phyloP scores from a whole-genome alignment of 2,329 filamentous ascomycete genomes.

The Beauveria australis region DNA sequence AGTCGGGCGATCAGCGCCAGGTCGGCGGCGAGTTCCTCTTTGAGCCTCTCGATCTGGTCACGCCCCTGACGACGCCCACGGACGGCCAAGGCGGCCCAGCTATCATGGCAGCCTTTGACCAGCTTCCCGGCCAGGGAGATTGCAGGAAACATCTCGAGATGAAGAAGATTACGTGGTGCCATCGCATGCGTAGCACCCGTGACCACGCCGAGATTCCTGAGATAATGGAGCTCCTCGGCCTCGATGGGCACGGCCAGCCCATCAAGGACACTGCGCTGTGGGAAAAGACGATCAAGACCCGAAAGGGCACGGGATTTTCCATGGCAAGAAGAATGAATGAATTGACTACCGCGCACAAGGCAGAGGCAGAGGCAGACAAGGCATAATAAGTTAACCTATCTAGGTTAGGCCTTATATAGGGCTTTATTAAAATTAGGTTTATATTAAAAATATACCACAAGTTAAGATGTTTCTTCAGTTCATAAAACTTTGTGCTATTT shows the following conservation, averaged over 20 bases:
- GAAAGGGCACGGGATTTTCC: slow-evolving; percentile 47
- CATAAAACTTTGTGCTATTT: too few relatives aligned
- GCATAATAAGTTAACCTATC: too few relatives aligned
- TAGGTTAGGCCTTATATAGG: too few relatives aligned
- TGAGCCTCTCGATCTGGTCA: slow-evolving; percentile 41
- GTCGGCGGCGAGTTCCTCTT: slow-evolving; percentile 77
- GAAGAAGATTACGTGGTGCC: slow-evolving; percentile 67
- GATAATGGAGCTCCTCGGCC: slow-evolving; percentile 53
- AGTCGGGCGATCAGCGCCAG: slow-evolving; percentile 58
- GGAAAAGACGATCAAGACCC: slow-evolving; percentile 35
- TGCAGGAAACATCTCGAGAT: slow-evolving; percentile 32
- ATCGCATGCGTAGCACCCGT: slow-evolving; percentile 70
- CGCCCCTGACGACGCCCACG: slow-evolving; percentile 37
- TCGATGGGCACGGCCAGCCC: slow-evolving; percentile 35
- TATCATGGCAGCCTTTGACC: slow-evolving; percentile 15
- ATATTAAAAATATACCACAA: too few relatives aligned
- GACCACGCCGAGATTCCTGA: slow-evolving; percentile 68
- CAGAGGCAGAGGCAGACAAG: too few relatives aligned
- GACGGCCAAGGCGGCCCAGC: slow-evolving; percentile 21
- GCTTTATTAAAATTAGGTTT: too few relatives aligned
- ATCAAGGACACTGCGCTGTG: slow-evolving; percentile 36
- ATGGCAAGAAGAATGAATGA: slow-evolving; percentile 42
- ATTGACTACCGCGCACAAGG: neutral
- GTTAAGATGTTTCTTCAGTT: too few relatives aligned
- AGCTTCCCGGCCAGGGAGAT: slow-evolving; percentile 9